phyloP scores from a whole-genome alignment of 768 basidiomycete genomes.

The Fistulinella prunicolor region DNA sequence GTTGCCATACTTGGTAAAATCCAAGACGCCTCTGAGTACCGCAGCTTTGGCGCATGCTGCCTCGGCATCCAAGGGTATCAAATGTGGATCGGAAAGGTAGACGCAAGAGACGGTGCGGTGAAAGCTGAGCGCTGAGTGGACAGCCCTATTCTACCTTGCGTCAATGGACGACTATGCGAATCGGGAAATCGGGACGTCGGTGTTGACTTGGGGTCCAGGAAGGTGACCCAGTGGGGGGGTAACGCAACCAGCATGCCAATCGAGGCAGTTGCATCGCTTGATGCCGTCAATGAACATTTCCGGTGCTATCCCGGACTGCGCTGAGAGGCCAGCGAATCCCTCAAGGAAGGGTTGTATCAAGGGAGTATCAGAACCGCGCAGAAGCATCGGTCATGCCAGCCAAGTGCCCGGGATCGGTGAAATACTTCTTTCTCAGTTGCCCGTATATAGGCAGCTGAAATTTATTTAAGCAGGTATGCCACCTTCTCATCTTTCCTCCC shows the following conservation, averaged over 20 bases:
- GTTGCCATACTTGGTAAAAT: constrained; percentile 56
- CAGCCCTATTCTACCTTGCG: constrained; percentile 49
- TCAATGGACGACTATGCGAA: neutral
- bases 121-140: constrained; percentile 53
- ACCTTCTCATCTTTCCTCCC: too few species aligned
- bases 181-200: too few species aligned
- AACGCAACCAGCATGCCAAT: constrained; percentile 53
- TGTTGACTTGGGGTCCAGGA: constrained; percentile 44
- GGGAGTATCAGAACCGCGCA: too few species aligned
- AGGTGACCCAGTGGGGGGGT: constrained; percentile 51
- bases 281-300: constrained; percentile 38
- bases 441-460: too few species aligned
- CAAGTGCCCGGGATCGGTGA: too few species aligned
- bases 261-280: constrained; percentile 50
- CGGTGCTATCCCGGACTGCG: too few species aligned
- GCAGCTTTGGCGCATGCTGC: constrained; percentile 55
- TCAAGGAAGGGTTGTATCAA: too few species aligned
- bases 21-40: constrained; percentile 49
- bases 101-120: constrained; percentile 47
- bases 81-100: constrained; percentile 48
- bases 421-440: too few species aligned
- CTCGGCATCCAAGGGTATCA: constrained; percentile 31
- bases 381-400: too few species aligned
- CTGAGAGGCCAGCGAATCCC: too few species aligned
- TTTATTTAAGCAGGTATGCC: too few species aligned